Conservation (phyloP, 202 grass and related monocot species). For the Saccharum hybrid region DNA sequence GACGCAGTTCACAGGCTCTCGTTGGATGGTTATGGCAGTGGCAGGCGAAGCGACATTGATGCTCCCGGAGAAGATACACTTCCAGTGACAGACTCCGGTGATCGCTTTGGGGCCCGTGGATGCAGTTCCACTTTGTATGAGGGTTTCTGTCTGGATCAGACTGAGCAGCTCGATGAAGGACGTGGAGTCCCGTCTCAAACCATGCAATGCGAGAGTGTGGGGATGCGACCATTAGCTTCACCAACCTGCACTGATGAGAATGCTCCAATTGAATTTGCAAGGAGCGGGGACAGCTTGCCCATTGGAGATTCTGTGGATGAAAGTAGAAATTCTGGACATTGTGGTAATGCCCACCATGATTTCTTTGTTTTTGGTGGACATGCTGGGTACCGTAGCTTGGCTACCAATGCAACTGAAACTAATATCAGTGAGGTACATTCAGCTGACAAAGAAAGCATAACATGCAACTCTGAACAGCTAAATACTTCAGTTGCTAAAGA, state of each 20-base stretch:
- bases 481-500: slow-evolving; percentile 25
- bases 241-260: not conserved
- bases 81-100: slow-evolving; percentile 4
- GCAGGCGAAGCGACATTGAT: slow-evolving; percentile 33
- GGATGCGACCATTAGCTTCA: slow-evolving; percentile 17
- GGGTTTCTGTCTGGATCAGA: slow-evolving; percentile 3
- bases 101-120: slow-evolving; percentile 23
- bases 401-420: slow-evolving; percentile 11
- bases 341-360: slow-evolving; percentile 14
- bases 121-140: slow-evolving; percentile 13
- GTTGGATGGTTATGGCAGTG: slow-evolving; percentile 34
- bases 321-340: slow-evolving; percentile 18
- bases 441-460: slow-evolving; percentile 13
- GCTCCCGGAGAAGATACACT: slow-evolving; percentile 3
- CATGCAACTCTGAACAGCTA: slow-evolving; percentile 22
- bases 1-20: not conserved
- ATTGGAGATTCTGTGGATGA: not conserved
- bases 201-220: slow-evolving; percentile 13
- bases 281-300: not conserved
- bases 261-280: slow-evolving; percentile 11
- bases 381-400: not conserved
- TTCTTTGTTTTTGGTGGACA: slow-evolving; percentile 35
- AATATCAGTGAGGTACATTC: slow-evolving; percentile 34
- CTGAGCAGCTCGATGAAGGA: slow-evolving; percentile 11
- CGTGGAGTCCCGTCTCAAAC: not conserved